phyloP scores from a whole-genome alignment of 2,329 filamentous ascomycete genomes.

The Diaporthe amygdali region DNA sequence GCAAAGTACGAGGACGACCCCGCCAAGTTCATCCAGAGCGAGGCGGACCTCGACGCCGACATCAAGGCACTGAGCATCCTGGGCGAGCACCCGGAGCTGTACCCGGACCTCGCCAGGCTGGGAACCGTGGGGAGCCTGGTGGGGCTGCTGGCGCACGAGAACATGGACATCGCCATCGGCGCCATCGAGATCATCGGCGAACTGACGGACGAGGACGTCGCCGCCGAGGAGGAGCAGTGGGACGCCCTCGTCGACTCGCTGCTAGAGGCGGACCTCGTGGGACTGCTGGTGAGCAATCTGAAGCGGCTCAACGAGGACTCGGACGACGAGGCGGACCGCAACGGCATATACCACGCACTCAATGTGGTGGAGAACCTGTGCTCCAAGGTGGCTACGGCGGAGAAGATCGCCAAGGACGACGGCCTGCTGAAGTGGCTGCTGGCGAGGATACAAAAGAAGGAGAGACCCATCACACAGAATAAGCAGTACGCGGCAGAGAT shows the following conservation, averaged over 20 bases:
- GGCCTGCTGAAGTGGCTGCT: slow-evolving; percentile 79
- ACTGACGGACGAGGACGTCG: slow-evolving; percentile 90
- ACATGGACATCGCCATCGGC: slow-evolving; percentile 94
- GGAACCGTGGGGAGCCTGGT: slow-evolving; percentile 78
- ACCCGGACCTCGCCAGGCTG: slow-evolving; percentile 77
- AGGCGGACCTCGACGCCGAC: slow-evolving; percentile 88
- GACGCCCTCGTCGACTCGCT: slow-evolving; percentile 72
- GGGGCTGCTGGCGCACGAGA: slow-evolving; percentile 87
- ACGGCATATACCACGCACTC: slow-evolving; percentile 86
- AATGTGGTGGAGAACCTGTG: slow-evolving; percentile 85
- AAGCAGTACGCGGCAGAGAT: slow-evolving; percentile 95
- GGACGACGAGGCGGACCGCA: slow-evolving; percentile 70
- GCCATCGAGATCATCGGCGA: slow-evolving; percentile 89
- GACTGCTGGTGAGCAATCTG: slow-evolving; percentile 79
- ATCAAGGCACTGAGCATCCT: slow-evolving; percentile 88
- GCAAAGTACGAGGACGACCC: slow-evolving; percentile 84
- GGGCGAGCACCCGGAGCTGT: slow-evolving; percentile 84
- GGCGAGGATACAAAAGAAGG: slow-evolving; percentile 70
- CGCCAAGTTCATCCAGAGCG: slow-evolving; percentile 80
- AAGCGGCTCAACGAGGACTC: slow-evolving; percentile 77
- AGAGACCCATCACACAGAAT: slow-evolving; percentile 76
- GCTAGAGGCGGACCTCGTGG: slow-evolving; percentile 73
- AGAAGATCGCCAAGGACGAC: slow-evolving; percentile 73
- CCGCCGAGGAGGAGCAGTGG: slow-evolving; percentile 82
- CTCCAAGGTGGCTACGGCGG: slow-evolving; percentile 70